These are phyloP conservation scores for Sphaerostilbella broomeana DNA, from an alignment of 2,329 filamentous ascomycete species.

Conservation along the genomic window DNA sequence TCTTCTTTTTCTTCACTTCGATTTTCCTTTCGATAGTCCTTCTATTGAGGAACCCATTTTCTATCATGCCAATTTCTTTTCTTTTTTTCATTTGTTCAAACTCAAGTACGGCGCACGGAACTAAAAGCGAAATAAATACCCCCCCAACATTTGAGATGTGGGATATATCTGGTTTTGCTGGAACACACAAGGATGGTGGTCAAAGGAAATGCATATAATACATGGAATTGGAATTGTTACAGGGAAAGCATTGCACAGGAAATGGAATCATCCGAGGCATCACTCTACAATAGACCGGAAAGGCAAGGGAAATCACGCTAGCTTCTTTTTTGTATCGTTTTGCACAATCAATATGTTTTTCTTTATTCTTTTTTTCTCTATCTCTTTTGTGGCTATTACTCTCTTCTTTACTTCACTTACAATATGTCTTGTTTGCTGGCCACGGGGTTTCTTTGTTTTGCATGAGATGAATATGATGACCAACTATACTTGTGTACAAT, in stretches of 20 bases:
- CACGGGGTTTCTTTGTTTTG: no score
- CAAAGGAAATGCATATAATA: conserved; percentile 9
- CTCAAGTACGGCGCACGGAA: conserved; percentile 25
- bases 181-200: conserved; percentile 7
- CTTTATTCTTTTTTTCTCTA: conserved; percentile 1
- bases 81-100: conserved; percentile 22
- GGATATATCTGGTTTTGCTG: conserved; percentile 4
- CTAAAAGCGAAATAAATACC: conserved; percentile 27
- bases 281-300: conserved; percentile 11
- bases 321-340: conserved; percentile 10
- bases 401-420: neutral
- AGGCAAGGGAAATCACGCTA: conserved; percentile 9
- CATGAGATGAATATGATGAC: no score
- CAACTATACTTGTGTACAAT: neutral
- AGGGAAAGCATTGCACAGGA: conserved; percentile 12
- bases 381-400: conserved; percentile 11
- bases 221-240: conserved; percentile 6
- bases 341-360: no score
- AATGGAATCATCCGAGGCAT: conserved; percentile 10
- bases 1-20: conserved; percentile 21
- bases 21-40: no score
- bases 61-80: no score
- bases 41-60: no score
- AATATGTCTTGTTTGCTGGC: neutral
- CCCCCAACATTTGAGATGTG: conserved; percentile 19